Percentiles rank a stretch among this genome's conserved stretches.
These are phyloP conservation scores for Rhizopogon roseolus DNA, from an alignment of 768 basidiomycete species.

Conservation along the genomic window DNA sequence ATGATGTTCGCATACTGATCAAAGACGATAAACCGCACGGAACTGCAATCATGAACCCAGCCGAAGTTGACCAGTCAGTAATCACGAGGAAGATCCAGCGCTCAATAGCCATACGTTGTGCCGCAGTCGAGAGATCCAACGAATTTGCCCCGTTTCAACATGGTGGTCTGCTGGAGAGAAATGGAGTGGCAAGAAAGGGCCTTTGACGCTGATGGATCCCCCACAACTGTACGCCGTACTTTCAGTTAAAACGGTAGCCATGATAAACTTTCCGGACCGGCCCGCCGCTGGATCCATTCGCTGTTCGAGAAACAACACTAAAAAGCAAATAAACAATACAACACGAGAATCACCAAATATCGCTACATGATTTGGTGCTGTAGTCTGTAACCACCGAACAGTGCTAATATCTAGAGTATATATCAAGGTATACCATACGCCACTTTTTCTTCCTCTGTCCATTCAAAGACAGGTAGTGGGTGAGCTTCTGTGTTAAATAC, in stretches of 20 bases:
- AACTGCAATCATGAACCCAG: constrained; percentile 39
- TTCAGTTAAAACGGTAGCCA: neutral
- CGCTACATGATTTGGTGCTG: neutral
- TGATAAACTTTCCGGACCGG: constrained; percentile 5
- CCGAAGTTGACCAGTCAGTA: neutral
- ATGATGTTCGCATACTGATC: constrained; percentile 84
- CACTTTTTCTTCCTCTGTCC: constrained; percentile 50
- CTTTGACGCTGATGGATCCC: constrained; percentile 7
- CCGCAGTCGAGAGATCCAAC: constrained; percentile 93
- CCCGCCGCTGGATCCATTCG: neutral
- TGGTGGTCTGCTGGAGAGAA: constrained; percentile 7
- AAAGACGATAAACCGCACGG: constrained; percentile 89
- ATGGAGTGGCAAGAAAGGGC: neutral
- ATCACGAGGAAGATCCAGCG: neutral
- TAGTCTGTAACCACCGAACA: neutral
- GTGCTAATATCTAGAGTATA: neutral
- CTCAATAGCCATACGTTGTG: constrained; percentile 66
- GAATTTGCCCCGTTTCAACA: constrained; percentile 69
- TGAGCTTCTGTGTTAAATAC: constrained; percentile 75
- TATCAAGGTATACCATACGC: constrained; percentile 30
- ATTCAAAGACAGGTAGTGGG: constrained; percentile 67
- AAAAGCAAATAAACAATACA: neutral
- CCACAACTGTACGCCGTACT: neutral
- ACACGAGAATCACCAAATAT: neutral
- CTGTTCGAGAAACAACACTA: too few relatives aligned